These are phyloP conservation scores for Scleromitrula shiraiana DNA, from an alignment of 2,329 filamentous ascomycete genomes.

Conservation along the genomic window DNA sequence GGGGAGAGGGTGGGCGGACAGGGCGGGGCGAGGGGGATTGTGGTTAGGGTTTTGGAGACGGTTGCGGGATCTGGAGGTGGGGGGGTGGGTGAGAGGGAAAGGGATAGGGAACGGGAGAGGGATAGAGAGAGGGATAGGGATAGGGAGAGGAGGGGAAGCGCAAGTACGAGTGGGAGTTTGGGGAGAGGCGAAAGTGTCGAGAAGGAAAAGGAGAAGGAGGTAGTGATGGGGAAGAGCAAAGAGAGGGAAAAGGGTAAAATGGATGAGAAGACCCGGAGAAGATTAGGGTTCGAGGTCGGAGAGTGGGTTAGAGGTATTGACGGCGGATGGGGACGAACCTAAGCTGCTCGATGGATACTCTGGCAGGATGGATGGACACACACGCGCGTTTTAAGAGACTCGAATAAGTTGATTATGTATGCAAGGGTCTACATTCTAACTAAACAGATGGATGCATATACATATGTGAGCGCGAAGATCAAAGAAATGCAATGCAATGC, in stretches of 20 bases:
- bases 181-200: neutral
- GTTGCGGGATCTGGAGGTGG: slow-evolving; percentile 38
- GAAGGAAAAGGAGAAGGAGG: neutral
- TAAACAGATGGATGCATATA: no score
- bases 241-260: slow-evolving; percentile 32
- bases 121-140: slow-evolving; percentile 89
- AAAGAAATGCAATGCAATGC: no score
- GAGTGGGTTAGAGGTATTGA: slow-evolving; percentile 56
- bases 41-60: slow-evolving; percentile 40
- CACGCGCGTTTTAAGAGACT: no score
- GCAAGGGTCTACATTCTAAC: no score
- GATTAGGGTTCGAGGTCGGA: slow-evolving; percentile 78
- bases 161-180: slow-evolving; percentile 3
- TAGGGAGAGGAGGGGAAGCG: slow-evolving; percentile 20
- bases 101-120: slow-evolving; percentile 62
- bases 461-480: no score
- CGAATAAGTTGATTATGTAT: no score
- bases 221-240: neutral
- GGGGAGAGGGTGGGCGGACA: slow-evolving; percentile 40
- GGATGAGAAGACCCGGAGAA: slow-evolving; percentile 62
- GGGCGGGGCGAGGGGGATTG: slow-evolving; percentile 43
- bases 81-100: no score
- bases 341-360: no score
- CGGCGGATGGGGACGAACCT: slow-evolving; percentile 11
- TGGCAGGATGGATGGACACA: no score